Evolutionary conservation across 2,329 filamentous ascomycete species (phyloP).

Genomic region (Orbilia blumenaviensis): DNA sequence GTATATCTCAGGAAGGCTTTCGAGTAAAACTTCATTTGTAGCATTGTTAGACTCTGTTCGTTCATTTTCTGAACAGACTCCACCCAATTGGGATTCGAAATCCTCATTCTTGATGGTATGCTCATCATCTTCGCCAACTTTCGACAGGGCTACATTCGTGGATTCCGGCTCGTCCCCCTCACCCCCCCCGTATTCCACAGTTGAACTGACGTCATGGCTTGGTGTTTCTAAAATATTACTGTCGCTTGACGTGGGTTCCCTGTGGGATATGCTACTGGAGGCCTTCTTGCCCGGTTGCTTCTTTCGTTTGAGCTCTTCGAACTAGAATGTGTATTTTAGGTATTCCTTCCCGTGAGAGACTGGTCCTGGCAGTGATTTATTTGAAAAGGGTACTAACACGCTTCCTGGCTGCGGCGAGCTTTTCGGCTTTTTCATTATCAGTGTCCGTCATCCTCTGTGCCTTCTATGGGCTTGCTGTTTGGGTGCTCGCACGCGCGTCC

Average conservation of each 20-base stretch:
- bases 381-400: slow-evolving; percentile 7
- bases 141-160: background rate
- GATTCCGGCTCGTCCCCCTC: background rate
- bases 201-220: slow-evolving; percentile 34
- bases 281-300: slow-evolving; percentile 48
- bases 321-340: slow-evolving; percentile 17
- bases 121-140: background rate
- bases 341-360: background rate
- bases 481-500: too few relatives aligned
- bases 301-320: slow-evolving; percentile 51
- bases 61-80: slow-evolving; percentile 45
- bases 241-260: background rate
- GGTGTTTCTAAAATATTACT: slow-evolving; percentile 41
- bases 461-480: background rate
- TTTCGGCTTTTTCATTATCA: slow-evolving; percentile 42
- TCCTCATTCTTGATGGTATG: background rate
- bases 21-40: slow-evolving; percentile 12
- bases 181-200: slow-evolving; percentile 25
- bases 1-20: slow-evolving; percentile 48
- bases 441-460: slow-evolving; percentile 24
- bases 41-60: background rate
- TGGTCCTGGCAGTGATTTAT: background rate
- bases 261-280: background rate
- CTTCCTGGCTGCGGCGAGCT: slow-evolving; percentile 47
- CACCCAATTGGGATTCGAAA: slow-evolving; percentile 5